Base-by-base conservation (phyloP, 495 filamentous ascomycete genomes). In the Stereocaulon alpinum region DNA sequence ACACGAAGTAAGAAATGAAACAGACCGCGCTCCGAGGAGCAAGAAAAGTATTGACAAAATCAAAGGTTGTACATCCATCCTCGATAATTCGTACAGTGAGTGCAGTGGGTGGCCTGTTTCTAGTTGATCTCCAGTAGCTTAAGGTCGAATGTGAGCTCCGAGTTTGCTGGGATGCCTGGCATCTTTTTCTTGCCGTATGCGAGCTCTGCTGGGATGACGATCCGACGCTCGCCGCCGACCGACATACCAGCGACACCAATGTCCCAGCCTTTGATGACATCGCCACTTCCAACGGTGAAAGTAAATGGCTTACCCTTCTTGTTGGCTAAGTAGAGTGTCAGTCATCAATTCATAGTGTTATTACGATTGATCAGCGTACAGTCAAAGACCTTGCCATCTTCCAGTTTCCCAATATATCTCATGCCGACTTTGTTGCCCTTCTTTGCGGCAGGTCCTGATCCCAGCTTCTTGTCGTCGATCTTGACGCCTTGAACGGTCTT, bases 251-350 rank as follows among this genome's bases (percentile, higher is more conserved):
- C 80, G 62, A 99, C 75, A 71, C 93, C 93, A 61, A 96, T 83
- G 70, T 99, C 94, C 93, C 92, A 96, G 64, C 93, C 93, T 80
- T 95, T 91, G 77, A 99, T 97, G 64, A 99, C 93, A 69, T 96
- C 89, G 59, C 91, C 91, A 70, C 82, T 82, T 63, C 94, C 93
- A 52, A 95, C 80, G 73, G 89, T 92, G 84, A 97, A 96, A 65
- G 77, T 80, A 76, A 99, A 99, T 20, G 94, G 91, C 74, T 91
- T 87, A 64, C 93, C 93, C 77, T 92, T 95, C 79, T 95, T 97
- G 81, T 97, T 97, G 64, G 88, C 86, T 91, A 61, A 50, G 44
- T 32, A 55, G n/a, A 40, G 24, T 11, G 54, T 65, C 58, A 55
- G 61, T 42, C 12, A 24, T 15, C 24, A 51, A 24, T 14, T 18